phyloP scores from a whole-genome alignment of 2,329 filamentous ascomycete genomes.

The Colletotrichum musae region DNA sequence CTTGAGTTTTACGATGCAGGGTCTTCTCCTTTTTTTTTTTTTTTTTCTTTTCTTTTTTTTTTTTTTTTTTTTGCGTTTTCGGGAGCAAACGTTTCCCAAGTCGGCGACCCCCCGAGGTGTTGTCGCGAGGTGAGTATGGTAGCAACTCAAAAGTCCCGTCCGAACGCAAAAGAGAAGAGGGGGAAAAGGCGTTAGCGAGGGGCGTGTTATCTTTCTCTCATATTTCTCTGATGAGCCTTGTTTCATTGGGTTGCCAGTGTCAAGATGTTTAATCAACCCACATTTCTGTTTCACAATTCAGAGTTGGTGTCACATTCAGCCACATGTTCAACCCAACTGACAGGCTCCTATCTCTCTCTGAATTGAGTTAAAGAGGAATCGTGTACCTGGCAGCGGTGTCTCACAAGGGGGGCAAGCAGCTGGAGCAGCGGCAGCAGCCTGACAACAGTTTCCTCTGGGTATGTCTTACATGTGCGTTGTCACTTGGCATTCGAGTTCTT shows the following conservation, averaged over 20 bases:
- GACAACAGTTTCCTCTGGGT: background rate
- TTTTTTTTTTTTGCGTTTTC: no score
- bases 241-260: conserved; percentile 14
- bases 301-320: conserved; percentile 23
- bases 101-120: background rate
- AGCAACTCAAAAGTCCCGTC: background rate
- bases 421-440: background rate
- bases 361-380: conserved; percentile 7
- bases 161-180: background rate
- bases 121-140: conserved; percentile 12
- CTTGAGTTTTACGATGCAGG: no score
- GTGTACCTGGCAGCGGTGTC: conserved; percentile 17
- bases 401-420: background rate
- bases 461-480: conserved; percentile 16
- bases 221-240: background rate
- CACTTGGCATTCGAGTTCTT: conserved; percentile 7
- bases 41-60: no score
- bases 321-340: conserved; percentile 21
- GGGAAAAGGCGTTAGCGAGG: background rate
- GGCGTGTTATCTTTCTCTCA: background rate
- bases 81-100: no score
- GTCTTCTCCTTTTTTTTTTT: no score
- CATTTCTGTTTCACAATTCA: conserved; percentile 10
- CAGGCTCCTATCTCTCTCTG: background rate
- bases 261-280: background rate